phyloP scores from a whole-genome alignment of 139 green algal genomes.

The Chlorella sp. region DNA sequence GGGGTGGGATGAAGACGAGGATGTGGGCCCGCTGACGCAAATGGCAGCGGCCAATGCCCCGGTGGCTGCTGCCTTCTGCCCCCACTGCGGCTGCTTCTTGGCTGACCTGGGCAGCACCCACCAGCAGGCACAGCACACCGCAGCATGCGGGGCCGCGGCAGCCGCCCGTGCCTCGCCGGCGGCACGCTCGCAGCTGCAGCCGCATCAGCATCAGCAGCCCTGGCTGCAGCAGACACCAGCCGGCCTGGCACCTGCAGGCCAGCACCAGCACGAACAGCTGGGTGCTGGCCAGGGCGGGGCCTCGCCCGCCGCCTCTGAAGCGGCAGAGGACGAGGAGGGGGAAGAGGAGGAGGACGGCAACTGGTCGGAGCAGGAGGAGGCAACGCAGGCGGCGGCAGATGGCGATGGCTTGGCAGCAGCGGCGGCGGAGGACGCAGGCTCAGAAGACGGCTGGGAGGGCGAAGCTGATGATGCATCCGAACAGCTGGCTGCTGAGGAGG shows the following conservation, averaged over 20 bases:
- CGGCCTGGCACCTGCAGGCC: no score
- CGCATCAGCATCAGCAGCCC: not conserved
- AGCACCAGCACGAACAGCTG: no score
- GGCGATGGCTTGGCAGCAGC: not conserved
- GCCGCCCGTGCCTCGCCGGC: not conserved
- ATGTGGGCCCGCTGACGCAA: conserved; percentile 20
- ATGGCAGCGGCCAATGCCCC: conserved; percentile 12
- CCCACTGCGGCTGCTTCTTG: conserved; percentile 22
- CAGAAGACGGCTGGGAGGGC: not conserved
- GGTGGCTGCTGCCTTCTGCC: conserved; percentile 27
- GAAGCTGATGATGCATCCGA: not conserved
- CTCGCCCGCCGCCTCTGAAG: not conserved
- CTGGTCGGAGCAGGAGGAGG: conserved; percentile 30
- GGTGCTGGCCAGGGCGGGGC: no score
- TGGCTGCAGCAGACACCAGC: not conserved
- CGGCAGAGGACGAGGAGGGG: not conserved
- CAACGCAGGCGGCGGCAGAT: not conserved
- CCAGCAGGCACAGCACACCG: not conserved
- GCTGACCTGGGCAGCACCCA: conserved; percentile 3
- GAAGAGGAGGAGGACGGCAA: conserved; percentile 22
- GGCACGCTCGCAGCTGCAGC: no score
- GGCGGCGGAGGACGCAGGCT: not conserved
- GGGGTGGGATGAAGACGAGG: not conserved
- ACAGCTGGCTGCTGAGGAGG: not conserved
- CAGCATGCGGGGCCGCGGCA: not conserved